Evolutionary conservation across 306 rosid genomes (phyloP).

Genomic region (Senna siamea): DNA sequence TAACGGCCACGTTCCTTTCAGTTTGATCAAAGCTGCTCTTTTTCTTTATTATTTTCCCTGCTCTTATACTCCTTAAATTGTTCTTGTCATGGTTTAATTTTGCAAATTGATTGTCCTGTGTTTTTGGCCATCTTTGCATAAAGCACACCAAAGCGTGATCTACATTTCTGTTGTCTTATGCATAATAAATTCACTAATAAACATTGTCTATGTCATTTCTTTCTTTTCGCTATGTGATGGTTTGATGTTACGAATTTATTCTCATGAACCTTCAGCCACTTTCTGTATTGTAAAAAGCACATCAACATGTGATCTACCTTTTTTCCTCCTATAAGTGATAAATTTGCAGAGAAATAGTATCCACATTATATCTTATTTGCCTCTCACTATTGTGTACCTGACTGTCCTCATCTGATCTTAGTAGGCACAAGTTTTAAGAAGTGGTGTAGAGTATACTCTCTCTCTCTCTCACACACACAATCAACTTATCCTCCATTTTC

Average conservation of each 20-base stretch:
- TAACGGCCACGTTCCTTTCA: neutral
- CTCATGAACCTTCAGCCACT: neutral
- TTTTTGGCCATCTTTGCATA: neutral
- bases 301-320: neutral
- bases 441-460: neutral
- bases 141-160: neutral
- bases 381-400: neutral
- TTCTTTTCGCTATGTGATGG: neutral
- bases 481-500: neutral
- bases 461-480: neutral
- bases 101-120: neutral
- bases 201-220: neutral
- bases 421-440: neutral
- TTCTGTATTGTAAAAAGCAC: neutral
- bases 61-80: neutral
- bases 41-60: neutral
- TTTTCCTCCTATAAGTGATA: neutral
- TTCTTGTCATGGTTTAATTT: constrained; percentile 4
- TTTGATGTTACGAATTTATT: neutral
- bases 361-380: neutral
- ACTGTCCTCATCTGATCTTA: neutral
- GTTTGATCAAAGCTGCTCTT: neutral
- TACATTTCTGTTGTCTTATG: neutral
- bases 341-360: neutral
- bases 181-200: neutral